Evolutionary conservation across 495 filamentous ascomycete genomes (phyloP).

Genomic region (Aspergillus cavernicola): DNA sequence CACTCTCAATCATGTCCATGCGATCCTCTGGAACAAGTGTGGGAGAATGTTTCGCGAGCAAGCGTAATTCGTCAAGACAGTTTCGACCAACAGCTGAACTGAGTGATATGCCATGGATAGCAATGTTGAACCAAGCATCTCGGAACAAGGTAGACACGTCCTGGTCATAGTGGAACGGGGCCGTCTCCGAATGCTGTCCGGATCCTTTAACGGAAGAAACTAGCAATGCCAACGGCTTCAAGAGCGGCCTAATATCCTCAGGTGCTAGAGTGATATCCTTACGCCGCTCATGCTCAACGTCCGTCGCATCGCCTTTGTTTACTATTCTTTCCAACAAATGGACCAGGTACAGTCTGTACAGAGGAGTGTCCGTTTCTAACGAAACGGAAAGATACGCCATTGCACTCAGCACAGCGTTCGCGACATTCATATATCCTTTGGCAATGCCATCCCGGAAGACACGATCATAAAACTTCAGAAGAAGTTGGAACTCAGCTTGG

Average conservation of each 20-base stretch:
- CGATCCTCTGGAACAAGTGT: constrained; percentile 80
- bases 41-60: constrained; percentile 80
- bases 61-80: constrained; percentile 66
- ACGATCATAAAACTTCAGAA: constrained; percentile 77
- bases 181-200: constrained; percentile 23
- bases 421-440: constrained; percentile 53
- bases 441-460: constrained; percentile 66
- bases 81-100: constrained; percentile 63
- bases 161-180: constrained; percentile 50
- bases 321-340: constrained; percentile 85
- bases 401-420: constrained; percentile 50
- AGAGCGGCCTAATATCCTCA: constrained; percentile 75
- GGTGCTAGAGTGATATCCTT: constrained; percentile 74
- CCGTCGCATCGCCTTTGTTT: constrained; percentile 73
- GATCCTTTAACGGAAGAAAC: constrained; percentile 53
- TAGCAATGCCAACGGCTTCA: constrained; percentile 75
- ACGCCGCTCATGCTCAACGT: constrained; percentile 57
- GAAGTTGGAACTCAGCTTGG: constrained; percentile 70
- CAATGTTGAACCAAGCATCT: constrained; percentile 96
- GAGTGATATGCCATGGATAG: constrained; percentile 84
- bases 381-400: constrained; percentile 70
- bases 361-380: constrained; percentile 60
- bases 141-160: constrained; percentile 67
- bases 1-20: constrained; percentile 85
- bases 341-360: constrained; percentile 73